Percentiles rank a stretch among this genome's conserved stretches.
Evolutionary conservation across 2,329 filamentous ascomycete species (phyloP).

Genomic region (Ophiognomonia clavigignenti-juglandacearum): DNA sequence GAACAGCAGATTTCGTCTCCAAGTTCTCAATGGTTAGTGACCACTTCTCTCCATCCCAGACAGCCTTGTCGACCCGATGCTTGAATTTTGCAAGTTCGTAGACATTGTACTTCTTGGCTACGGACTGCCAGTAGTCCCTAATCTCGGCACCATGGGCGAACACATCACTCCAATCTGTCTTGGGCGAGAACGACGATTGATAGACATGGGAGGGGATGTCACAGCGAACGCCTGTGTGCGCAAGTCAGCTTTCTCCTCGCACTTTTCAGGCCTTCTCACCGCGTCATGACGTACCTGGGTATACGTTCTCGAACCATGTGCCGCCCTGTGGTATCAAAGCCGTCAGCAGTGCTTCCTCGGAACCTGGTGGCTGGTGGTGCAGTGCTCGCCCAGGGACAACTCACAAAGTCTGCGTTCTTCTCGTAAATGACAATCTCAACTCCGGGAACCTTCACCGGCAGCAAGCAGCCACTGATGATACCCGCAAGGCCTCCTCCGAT

Average conservation of each 20-base stretch:
- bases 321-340: conserved; percentile 33
- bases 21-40: conserved; percentile 40
- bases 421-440: conserved; percentile 63
- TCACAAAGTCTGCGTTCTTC: conserved; percentile 62
- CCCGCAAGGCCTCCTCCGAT: conserved; percentile 62
- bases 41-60: conserved; percentile 59
- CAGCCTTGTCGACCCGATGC: conserved; percentile 48
- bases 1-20: conserved; percentile 31
- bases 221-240: conserved; percentile 49
- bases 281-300: conserved; percentile 39
- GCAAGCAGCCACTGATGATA: conserved; percentile 58
- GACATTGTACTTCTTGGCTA: conserved; percentile 60
- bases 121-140: conserved; percentile 57
- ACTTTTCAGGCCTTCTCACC: not conserved
- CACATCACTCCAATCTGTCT: conserved; percentile 63
- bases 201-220: conserved; percentile 69
- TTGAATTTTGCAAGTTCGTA: conserved; percentile 52
- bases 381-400: conserved; percentile 22
- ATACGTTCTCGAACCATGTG: conserved; percentile 52
- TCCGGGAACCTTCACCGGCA: conserved; percentile 64
- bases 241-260: not conserved
- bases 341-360: not conserved
- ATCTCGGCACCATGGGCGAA: conserved; percentile 67
- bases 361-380: not conserved
- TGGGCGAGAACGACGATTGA: conserved; percentile 63